Percentiles rank a stretch among this genome's conserved stretches.
phyloP scores from a whole-genome alignment of 345 rosid species.

The Salix arbutifolia region DNA sequence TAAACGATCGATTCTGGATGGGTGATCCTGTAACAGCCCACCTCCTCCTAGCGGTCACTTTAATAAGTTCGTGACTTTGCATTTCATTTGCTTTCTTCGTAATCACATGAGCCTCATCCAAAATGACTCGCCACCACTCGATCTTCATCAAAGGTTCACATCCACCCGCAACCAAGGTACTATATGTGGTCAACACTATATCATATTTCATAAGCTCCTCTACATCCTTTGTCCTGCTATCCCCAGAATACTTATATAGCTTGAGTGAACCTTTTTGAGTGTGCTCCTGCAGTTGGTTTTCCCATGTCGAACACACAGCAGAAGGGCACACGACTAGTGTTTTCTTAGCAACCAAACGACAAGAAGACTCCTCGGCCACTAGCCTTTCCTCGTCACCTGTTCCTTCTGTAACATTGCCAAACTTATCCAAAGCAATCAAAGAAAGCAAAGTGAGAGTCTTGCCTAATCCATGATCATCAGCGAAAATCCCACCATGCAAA shows the following conservation, averaged over 20 bases:
- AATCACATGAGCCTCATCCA: constrained; percentile 85
- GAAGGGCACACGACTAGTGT: constrained; percentile 87
- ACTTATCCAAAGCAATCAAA: constrained; percentile 69
- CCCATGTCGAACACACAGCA: constrained; percentile 81
- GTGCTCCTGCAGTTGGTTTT: constrained; percentile 71
- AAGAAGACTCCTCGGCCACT: constrained; percentile 2
- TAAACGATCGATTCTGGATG: constrained; percentile 74
- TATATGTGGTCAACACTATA: constrained; percentile 70
- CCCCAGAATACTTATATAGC: constrained; percentile 68
- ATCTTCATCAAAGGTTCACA: constrained; percentile 42
- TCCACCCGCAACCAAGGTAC: constrained; percentile 55
- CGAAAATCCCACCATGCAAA: constrained; percentile 74
- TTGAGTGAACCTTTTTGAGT: constrained; percentile 59
- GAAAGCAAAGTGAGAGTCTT: constrained; percentile 87
- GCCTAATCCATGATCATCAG: constrained; percentile 94
- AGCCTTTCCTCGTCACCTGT: constrained; percentile 13
- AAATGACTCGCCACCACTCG: constrained; percentile 82
- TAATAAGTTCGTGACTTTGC: constrained; percentile 58
- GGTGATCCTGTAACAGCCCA: constrained; percentile 96
- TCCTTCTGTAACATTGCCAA: constrained; percentile 19
- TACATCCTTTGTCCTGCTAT: constrained; percentile 48
- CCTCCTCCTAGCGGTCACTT: constrained; percentile 54
- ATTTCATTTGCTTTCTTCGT: constrained; percentile 62
- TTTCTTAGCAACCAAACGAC: constrained; percentile 20
- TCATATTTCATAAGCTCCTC: constrained; percentile 61